Percentiles rank a stretch among this genome's conserved stretches.
Conservation (phyloP, 257 asterid species). For the Solanum tarijense region DNA sequence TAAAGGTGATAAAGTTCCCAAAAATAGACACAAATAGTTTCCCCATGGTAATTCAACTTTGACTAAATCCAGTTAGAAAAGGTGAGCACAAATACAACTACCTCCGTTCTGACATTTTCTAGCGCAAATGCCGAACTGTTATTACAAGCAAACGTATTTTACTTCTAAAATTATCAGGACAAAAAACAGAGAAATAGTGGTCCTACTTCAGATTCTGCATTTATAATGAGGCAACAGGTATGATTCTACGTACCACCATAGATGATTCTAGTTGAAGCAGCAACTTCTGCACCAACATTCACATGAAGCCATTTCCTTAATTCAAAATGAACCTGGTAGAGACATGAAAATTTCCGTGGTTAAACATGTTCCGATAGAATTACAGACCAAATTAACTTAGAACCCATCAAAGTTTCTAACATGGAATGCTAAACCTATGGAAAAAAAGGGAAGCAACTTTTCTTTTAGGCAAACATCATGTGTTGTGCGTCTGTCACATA, state of each 20-base stretch:
- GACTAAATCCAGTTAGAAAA: not conserved
- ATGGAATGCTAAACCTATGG: not conserved
- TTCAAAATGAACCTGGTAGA: slow-evolving; percentile 18
- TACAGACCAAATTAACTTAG: not conserved
- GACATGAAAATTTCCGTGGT: not conserved
- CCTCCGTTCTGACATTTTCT: not conserved
- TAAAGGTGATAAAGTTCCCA: not conserved
- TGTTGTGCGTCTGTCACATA: not conserved
- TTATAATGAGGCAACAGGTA: not conserved
- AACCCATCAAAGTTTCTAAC: not conserved
- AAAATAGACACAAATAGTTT: not conserved
- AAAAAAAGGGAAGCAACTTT: not conserved
- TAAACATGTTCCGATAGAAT: not conserved
- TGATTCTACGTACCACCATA: slow-evolving; percentile 17
- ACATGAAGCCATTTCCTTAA: slow-evolving; percentile 24
- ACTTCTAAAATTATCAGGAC: not conserved
- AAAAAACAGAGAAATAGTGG: not conserved
- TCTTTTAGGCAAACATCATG: not conserved
- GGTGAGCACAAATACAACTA: not conserved
- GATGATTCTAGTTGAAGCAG: slow-evolving; percentile 18
- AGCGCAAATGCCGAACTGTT: not conserved
- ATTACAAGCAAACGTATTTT: not conserved
- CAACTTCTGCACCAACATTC: slow-evolving; percentile 16
- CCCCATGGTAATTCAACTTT: not conserved
- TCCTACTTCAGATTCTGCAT: not conserved